Conservation (phyloP, 352 stramenopile genomes). For the Phytophthora sp. region DNA sequence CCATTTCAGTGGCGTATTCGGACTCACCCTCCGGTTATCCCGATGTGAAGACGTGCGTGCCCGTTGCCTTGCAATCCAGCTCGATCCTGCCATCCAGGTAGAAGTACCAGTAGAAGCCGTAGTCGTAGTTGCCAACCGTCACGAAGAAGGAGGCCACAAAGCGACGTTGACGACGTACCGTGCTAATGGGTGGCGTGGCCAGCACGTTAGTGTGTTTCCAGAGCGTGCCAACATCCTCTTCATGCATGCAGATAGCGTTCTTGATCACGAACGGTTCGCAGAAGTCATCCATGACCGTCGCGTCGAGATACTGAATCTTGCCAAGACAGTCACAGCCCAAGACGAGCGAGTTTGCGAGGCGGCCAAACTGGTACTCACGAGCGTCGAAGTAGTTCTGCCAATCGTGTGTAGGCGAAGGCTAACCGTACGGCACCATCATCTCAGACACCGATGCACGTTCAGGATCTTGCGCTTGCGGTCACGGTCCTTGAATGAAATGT, state of each 20-base stretch:
- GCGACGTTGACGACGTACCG: conserved; percentile 68
- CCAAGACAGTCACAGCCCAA: conserved; percentile 76
- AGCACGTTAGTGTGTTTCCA: conserved; percentile 79
- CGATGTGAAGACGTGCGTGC: conserved; percentile 84
- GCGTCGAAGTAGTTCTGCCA: conserved; percentile 90
- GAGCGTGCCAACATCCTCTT: conserved; percentile 39
- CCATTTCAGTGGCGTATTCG: conserved; percentile 53
- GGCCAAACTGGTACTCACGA: conserved; percentile 80
- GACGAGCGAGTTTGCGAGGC: conserved; percentile 78
- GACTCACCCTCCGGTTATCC: conserved; percentile 65
- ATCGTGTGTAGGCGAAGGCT: conserved; percentile 69
- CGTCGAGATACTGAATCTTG: conserved; percentile 40
- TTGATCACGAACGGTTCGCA: conserved; percentile 42
- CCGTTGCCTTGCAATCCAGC: conserved; percentile 83
- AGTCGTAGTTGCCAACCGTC: conserved; percentile 90
- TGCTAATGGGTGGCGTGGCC: conserved; percentile 29
- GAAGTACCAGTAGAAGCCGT: conserved; percentile 59
- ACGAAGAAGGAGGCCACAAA: conserved; percentile 87
- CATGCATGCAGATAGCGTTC: conserved; percentile 42
- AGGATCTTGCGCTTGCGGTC: conserved; percentile 58
- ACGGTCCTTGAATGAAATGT: conserved; percentile 48
- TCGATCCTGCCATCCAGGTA: conserved; percentile 61
- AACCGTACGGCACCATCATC: conserved; percentile 89
- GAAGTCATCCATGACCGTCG: conserved; percentile 37
- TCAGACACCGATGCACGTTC: conserved; percentile 76